Evolutionary conservation across 1,284 basidiomycete species (phyloP).

Genomic region (Uromyces viciae-fabae): DNA sequence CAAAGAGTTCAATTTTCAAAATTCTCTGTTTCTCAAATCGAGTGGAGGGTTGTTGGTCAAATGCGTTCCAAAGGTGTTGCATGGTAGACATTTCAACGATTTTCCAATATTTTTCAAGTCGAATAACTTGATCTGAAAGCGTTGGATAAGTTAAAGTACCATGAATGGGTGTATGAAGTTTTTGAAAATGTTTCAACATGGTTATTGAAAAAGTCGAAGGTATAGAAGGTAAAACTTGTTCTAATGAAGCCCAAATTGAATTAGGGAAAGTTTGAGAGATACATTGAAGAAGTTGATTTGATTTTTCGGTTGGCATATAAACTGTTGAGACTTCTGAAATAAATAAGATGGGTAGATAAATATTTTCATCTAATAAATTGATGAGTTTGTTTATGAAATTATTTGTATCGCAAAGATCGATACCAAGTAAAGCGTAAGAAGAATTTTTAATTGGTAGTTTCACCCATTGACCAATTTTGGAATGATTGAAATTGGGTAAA

Average conservation of each 20-base stretch:
- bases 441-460: neutral
- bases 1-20: conserved; percentile 25
- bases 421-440: conserved; percentile 33
- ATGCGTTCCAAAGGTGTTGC: conserved; percentile 30
- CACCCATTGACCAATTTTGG: neutral
- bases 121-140: conserved; percentile 16
- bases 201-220: conserved; percentile 36
- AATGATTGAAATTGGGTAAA: conserved; percentile 1
- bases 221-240: conserved; percentile 35
- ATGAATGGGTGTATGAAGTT: conserved; percentile 32
- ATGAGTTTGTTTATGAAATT: neutral
- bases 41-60: neutral
- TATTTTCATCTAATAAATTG: neutral
- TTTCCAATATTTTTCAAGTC: conserved; percentile 14
- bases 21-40: conserved; percentile 20
- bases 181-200: conserved; percentile 39
- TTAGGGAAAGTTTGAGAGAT: conserved; percentile 20
- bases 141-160: conserved; percentile 41
- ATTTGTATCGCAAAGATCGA: conserved; percentile 25
- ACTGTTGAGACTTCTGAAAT: conserved; percentile 43
- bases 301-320: conserved; percentile 37
- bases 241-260: conserved; percentile 27
- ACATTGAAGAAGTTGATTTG: conserved; percentile 19
- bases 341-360: conserved; percentile 19
- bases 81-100: conserved; percentile 33